Conservation (phyloP, 2,329 filamentous ascomycete genomes). For the Claviceps monticola region DNA sequence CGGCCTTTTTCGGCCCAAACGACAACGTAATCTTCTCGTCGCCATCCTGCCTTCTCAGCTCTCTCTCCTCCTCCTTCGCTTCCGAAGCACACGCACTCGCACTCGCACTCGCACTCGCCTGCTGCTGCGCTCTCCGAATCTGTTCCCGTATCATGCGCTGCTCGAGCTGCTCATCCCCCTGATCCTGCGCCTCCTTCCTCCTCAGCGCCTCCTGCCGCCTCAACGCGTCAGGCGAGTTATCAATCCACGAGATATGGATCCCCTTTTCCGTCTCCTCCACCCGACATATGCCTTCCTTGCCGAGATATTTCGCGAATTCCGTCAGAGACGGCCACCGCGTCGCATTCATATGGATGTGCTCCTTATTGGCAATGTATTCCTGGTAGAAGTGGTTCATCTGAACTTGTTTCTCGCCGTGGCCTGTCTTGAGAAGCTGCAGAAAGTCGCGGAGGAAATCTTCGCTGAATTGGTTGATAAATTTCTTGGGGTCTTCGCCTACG, state of each 20-base stretch:
- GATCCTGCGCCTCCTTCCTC: slow-evolving; percentile 75
- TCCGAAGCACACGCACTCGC: slow-evolving; percentile 24
- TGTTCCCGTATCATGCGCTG: slow-evolving; percentile 72
- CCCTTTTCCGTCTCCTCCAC: slow-evolving; percentile 86
- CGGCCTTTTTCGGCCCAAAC: slow-evolving; percentile 36
- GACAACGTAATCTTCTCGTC: slow-evolving; percentile 57
- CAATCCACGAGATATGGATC: slow-evolving; percentile 77
- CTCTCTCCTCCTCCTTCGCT: slow-evolving; percentile 27
- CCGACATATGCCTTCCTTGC: slow-evolving; percentile 72
- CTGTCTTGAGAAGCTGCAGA: slow-evolving; percentile 59
- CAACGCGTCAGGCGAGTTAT: slow-evolving; percentile 78
- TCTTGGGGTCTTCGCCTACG: slow-evolving; percentile 76
- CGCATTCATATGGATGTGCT: slow-evolving; percentile 87
- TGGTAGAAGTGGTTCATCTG: slow-evolving; percentile 92
- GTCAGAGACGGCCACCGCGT: slow-evolving; percentile 81
- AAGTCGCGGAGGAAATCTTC: slow-evolving; percentile 74
- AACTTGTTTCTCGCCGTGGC: slow-evolving; percentile 82
- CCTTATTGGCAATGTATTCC: slow-evolving; percentile 65
- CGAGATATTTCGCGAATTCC: slow-evolving; percentile 79
- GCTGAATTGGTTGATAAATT: slow-evolving; percentile 70
- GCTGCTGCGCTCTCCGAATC: slow-evolving; percentile 59
- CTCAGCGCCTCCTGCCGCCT: slow-evolving; percentile 65
- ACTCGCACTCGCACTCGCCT: slow-evolving; percentile 26
- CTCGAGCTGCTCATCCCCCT: slow-evolving; percentile 81
- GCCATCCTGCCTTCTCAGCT: slow-evolving; percentile 50